These are phyloP conservation scores for Carex cristatella DNA, from an alignment of 176 grass and related monocot species.

Conservation along the genomic window DNA sequence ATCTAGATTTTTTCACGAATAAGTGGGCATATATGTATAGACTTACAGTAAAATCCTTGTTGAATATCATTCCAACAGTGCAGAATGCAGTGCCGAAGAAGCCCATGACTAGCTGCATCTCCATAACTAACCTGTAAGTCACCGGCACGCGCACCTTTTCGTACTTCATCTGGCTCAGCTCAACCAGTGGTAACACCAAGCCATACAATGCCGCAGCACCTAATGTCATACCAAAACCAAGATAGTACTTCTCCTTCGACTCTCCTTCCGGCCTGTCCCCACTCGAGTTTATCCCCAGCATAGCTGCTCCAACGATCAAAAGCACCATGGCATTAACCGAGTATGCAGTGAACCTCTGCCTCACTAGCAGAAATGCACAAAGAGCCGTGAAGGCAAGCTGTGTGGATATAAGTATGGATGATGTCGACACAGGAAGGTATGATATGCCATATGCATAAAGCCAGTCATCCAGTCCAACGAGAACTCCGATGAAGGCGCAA, in stretches of 20 bases:
- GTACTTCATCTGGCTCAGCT: slow-evolving; percentile 60
- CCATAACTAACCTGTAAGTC: slow-evolving; percentile 60
- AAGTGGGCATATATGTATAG: background rate
- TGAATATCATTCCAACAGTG: slow-evolving; percentile 53
- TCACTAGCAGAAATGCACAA: slow-evolving; percentile 65
- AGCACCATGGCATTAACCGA: slow-evolving; percentile 73
- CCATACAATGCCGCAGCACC: slow-evolving; percentile 56
- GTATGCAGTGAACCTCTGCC: slow-evolving; percentile 57
- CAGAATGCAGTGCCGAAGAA: slow-evolving; percentile 49
- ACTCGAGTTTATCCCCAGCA: slow-evolving; percentile 50
- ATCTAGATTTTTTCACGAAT: too few relatives aligned
- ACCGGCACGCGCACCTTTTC: slow-evolving; percentile 25
- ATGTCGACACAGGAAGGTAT: slow-evolving; percentile 74
- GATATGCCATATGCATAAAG: slow-evolving; percentile 61
- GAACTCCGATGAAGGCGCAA: slow-evolving; percentile 36
- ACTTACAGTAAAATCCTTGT: slow-evolving; percentile 70
- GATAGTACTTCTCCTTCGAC: slow-evolving; percentile 38
- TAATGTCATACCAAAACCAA: slow-evolving; percentile 62
- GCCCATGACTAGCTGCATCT: slow-evolving; percentile 78
- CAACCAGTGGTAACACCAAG: slow-evolving; percentile 48
- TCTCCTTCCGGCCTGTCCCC: slow-evolving; percentile 49
- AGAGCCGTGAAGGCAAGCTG: slow-evolving; percentile 76
- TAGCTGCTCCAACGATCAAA: slow-evolving; percentile 47
- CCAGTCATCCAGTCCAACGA: slow-evolving; percentile 55
- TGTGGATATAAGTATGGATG: slow-evolving; percentile 66